Base-by-base conservation (phyloP, 2,329 filamentous ascomycete genomes). In the Aaosphaeria arxii region DNA sequence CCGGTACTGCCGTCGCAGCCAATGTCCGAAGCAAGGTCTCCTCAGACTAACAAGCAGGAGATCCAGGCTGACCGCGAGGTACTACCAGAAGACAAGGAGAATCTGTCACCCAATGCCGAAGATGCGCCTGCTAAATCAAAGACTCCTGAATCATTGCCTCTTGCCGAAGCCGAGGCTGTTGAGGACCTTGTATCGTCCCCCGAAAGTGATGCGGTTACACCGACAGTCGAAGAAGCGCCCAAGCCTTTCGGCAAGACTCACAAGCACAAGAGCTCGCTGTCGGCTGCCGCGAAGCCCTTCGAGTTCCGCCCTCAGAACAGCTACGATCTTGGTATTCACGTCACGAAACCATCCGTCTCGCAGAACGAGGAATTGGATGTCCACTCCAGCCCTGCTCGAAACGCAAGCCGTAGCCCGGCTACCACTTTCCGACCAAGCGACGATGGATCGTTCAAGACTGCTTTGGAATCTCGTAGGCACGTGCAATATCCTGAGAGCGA, bases 261-360 rank as follows among this genome's bases (percentile, higher is more conserved):
- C 36, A 53, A 58, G 35, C 62, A 67, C 65, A 74, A 45, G 72
- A 81, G 62, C 56, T 83, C 83, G 4, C 74, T 91, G 28, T 91
- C 88, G 33, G 86, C 87, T 4, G 78, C 83, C 11, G 87, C 88
- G 0, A 83, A 82, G 58, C 79, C 87, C 0, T 95, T 94, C 64
- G 79, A 78, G 47, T 78, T 71, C 56, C 64, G 61, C 35, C 62
- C 67, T 17, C 55, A 62, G 46, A 46, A 54, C 36, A 62, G 62
- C 31, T 69, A 68, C 45, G 67, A 69, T 35, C 70, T 71, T 40
- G 69, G 67, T 17, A 61, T 70, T 45, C 68, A 71, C 48, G 62
- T 71, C 30, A 70, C 67, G 29, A 71, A 68, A 50, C 67, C 69
- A 33, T 70, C 69, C 30, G 47, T 54, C 13, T 49, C 57, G 11